phyloP scores from a whole-genome alignment of 2,329 filamentous ascomycete species.

The Epichloe sibirici region DNA sequence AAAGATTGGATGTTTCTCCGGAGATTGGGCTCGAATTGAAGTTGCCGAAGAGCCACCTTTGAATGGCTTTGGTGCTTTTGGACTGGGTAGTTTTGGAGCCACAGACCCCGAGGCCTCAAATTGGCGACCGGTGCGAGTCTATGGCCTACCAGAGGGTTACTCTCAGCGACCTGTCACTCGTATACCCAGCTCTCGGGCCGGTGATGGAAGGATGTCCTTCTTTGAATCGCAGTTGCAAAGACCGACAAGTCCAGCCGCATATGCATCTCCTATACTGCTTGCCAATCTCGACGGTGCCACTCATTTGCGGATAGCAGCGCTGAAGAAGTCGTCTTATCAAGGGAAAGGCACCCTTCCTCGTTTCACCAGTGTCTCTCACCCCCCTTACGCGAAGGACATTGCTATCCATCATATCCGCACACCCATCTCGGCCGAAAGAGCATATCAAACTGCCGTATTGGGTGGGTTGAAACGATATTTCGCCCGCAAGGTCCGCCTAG shows the following conservation, averaged over 20 bases:
- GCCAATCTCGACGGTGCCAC: conserved; percentile 72
- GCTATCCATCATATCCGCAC: conserved; percentile 82
- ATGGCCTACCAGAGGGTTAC: conserved; percentile 71
- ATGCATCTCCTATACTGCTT: conserved; percentile 75
- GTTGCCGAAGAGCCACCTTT: conserved; percentile 59
- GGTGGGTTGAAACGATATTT: conserved; percentile 83
- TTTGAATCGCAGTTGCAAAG: conserved; percentile 57
- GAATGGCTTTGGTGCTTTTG: conserved; percentile 54
- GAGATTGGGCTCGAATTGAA: conserved; percentile 89
- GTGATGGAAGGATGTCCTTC: conserved; percentile 44
- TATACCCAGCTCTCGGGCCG: conserved; percentile 42
- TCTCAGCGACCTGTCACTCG: conserved; percentile 47
- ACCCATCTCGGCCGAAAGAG: conserved; percentile 73
- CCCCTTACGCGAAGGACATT: conserved; percentile 60
- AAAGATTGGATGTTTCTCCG: conserved; percentile 91
- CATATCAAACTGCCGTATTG: conserved; percentile 75
- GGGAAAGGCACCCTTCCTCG: conserved; percentile 42
- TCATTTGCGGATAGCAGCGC: conserved; percentile 65
- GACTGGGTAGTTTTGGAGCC: conserved; percentile 48
- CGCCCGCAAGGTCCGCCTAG: conserved; percentile 65
- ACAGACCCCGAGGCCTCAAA: conserved; percentile 44
- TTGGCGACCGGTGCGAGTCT: conserved; percentile 82
- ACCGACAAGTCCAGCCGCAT: conserved; percentile 47
- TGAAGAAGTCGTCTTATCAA: conserved; percentile 41
- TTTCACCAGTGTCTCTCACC: conserved; percentile 41